A percentile compares a stretch with the other conserved stretches of the same genome.
Conservation (phyloP, 108 stramenopile genomes). For the Epithemia pelagica region DNA sequence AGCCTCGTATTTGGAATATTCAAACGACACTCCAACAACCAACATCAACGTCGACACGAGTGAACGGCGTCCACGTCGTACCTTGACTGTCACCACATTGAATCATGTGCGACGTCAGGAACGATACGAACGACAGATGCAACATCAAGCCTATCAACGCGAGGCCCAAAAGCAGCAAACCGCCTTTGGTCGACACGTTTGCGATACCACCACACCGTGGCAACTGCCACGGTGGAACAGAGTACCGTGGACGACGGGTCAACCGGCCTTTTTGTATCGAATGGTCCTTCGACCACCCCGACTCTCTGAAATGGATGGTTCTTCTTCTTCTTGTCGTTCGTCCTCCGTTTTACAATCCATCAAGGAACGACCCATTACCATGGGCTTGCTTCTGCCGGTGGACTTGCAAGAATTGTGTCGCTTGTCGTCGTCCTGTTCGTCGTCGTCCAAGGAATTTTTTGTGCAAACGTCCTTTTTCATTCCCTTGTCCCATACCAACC, state of each 20-base stretch:
- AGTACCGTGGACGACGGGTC: neutral
- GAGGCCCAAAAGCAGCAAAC: neutral
- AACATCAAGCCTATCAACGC: too few species aligned
- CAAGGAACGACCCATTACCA: neutral
- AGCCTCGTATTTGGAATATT: too few species aligned
- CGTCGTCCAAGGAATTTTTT: neutral
- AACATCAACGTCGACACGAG: too few species aligned
- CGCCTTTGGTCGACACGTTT: neutral
- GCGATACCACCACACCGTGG: too few species aligned
- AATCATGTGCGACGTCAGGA: too few species aligned
- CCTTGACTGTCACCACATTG: too few species aligned
- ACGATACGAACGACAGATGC: too few species aligned
- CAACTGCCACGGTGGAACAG: neutral
- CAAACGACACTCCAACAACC: too few species aligned
- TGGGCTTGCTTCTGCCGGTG: neutral
- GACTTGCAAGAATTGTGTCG: neutral
- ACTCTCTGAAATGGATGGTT: neutral
- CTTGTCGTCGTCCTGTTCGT: neutral
- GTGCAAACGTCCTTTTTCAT: neutral
- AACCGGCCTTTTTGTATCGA: neutral
- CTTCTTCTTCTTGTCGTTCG: too few species aligned
- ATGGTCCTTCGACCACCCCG: neutral
- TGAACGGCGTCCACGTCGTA: too few species aligned
- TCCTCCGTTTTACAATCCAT: too few species aligned
- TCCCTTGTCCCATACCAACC: neutral